Evolutionary conservation across 1,284 basidiomycete genomes (phyloP).

Genomic region (Boletus albobrunnescens): DNA sequence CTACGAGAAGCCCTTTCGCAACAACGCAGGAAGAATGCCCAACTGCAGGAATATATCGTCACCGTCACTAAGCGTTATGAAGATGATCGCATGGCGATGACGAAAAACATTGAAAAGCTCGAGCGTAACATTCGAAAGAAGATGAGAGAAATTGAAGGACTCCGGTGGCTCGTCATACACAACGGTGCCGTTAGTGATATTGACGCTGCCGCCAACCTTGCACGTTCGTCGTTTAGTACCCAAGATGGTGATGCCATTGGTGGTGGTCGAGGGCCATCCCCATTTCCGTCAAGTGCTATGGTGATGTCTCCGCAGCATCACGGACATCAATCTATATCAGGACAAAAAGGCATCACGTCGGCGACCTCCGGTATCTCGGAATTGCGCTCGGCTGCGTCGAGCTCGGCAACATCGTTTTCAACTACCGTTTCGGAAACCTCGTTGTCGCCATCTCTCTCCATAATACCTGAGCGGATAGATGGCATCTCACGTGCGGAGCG

Average conservation of each 20-base stretch:
- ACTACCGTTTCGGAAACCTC: conserved; percentile 15
- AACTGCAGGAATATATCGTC: conserved; percentile 39
- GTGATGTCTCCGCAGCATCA: neutral
- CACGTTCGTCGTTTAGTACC: conserved; percentile 30
- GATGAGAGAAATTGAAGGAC: conserved; percentile 46
- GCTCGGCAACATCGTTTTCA: conserved; percentile 18
- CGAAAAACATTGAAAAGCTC: conserved; percentile 40
- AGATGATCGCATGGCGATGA: conserved; percentile 40
- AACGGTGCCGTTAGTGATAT: conserved; percentile 33
- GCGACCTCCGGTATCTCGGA: conserved; percentile 11
- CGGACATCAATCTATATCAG: conserved; percentile 6
- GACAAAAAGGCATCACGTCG: conserved; percentile 5
- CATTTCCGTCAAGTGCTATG: conserved; percentile 5
- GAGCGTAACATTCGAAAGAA: conserved; percentile 41
- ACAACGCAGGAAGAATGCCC: conserved; percentile 34
- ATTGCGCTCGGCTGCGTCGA: conserved; percentile 5
- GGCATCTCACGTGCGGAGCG: conserved; percentile 30
- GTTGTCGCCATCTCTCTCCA: conserved; percentile 21
- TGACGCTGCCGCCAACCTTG: conserved; percentile 33
- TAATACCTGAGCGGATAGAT: conserved; percentile 29
- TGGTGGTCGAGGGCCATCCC: conserved; percentile 1
- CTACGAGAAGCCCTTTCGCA: conserved; percentile 33
- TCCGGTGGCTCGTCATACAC: conserved; percentile 47
- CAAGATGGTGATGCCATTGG: conserved; percentile 22
- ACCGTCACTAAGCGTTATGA: conserved; percentile 41